phyloP scores from a whole-genome alignment of 2,329 filamentous ascomycete genomes.

The Zasmidium citrigriseum region DNA sequence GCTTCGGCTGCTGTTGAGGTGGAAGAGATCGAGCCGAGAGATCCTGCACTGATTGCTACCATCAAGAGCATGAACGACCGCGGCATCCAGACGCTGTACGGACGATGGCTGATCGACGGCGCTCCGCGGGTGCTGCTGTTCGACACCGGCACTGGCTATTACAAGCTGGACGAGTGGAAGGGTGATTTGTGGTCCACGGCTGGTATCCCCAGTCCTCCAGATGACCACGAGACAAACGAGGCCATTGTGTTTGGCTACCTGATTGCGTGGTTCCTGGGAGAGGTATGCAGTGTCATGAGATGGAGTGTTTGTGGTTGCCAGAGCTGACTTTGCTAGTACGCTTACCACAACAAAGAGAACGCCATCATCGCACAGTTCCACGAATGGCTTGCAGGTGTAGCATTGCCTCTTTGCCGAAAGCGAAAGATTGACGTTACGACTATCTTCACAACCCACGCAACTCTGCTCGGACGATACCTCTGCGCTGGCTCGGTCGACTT shows the following conservation, averaged over 20 bases:
- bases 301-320: not conserved
- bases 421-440: constrained; percentile 94
- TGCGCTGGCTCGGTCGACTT: constrained; percentile 98
- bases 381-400: constrained; percentile 96
- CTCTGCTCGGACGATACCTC: constrained; percentile 89
- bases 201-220: constrained; percentile 88
- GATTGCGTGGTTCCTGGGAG: constrained; percentile 96
- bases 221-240: constrained; percentile 94
- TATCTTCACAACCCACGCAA: constrained; percentile 98
- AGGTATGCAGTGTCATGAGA: constrained; percentile 59
- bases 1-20: constrained; percentile 96
- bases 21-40: constrained; percentile 83
- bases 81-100: constrained; percentile 87
- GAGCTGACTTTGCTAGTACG: constrained; percentile 63
- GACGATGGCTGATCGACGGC: constrained; percentile 95
- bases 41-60: constrained; percentile 74
- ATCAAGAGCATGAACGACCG: constrained; percentile 92
- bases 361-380: constrained; percentile 98
- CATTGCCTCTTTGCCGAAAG: constrained; percentile 87
- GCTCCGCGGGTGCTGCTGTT: constrained; percentile 91
- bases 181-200: constrained; percentile 89
- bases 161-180: constrained; percentile 95
- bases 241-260: constrained; percentile 97
- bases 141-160: constrained; percentile 90
- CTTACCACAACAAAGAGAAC: constrained; percentile 85